phyloP scores from a whole-genome alignment of 2,329 filamentous ascomycete genomes.

The Phoma sp. region DNA sequence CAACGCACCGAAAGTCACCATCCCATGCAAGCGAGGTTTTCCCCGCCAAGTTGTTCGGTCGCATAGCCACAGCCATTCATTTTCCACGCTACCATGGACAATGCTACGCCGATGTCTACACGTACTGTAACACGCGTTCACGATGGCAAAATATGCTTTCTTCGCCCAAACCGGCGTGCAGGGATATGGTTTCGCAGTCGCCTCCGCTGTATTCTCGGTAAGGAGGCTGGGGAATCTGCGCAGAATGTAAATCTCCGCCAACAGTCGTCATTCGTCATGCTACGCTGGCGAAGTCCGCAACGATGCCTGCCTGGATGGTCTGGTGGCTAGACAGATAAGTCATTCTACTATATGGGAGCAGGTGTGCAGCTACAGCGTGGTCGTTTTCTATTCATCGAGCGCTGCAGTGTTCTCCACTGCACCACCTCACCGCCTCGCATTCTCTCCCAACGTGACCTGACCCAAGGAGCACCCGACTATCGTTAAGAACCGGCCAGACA shows the following conservation, averaged over 20 bases:
- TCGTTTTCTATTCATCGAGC: slow-evolving; percentile 41
- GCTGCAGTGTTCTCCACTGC: slow-evolving; percentile 30
- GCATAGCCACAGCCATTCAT: slow-evolving; percentile 25
- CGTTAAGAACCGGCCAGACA: slow-evolving; percentile 22
- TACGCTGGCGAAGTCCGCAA: slow-evolving; percentile 49
- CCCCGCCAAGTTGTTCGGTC: slow-evolving; percentile 18
- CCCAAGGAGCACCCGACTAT: slow-evolving; percentile 31
- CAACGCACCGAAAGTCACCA: slow-evolving; percentile 11
- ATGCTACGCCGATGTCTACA: slow-evolving; percentile 24
- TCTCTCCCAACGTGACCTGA: slow-evolving; percentile 38
- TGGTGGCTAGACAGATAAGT: slow-evolving; percentile 42
- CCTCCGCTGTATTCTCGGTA: slow-evolving; percentile 27
- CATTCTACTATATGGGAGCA: slow-evolving; percentile 67
- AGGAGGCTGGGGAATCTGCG: slow-evolving; percentile 38
- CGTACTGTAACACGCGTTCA: slow-evolving; percentile 32
- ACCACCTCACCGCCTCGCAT: slow-evolving; percentile 44
- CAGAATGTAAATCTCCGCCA: slow-evolving; percentile 23
- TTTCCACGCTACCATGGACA: background rate
- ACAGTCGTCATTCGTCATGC: slow-evolving; percentile 36
- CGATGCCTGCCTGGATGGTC: slow-evolving; percentile 24
- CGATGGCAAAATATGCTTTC: slow-evolving; percentile 26
- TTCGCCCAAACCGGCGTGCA: slow-evolving; percentile 17
- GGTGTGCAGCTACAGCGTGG: slow-evolving; percentile 58
- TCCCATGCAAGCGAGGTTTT: slow-evolving; percentile 10
- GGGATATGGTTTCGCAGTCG: slow-evolving; percentile 10